Conservation (phyloP, 1,284 basidiomycete genomes). For the Mycena sp. region DNA sequence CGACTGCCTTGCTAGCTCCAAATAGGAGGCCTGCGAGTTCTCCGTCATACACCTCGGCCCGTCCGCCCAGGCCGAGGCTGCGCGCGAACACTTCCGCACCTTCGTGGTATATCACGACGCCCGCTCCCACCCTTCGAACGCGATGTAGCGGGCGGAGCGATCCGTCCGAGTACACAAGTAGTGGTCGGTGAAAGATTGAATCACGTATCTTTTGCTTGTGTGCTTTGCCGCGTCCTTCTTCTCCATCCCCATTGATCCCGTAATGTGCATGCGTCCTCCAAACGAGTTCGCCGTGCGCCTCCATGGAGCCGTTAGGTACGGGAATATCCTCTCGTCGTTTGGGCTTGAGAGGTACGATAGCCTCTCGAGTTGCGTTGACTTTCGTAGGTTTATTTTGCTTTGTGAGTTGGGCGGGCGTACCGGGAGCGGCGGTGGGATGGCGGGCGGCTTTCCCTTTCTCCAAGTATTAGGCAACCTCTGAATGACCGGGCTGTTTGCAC, state of each 20-base stretch:
- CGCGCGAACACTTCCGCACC: background rate
- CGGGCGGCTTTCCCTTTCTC: constrained; percentile 8
- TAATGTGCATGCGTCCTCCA: background rate
- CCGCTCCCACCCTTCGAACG: background rate
- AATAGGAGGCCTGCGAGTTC: too few relatives aligned
- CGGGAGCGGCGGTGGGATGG: constrained; percentile 24
- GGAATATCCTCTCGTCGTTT: constrained; percentile 29
- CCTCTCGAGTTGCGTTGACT: constrained; percentile 23
- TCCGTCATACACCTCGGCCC: constrained; percentile 3
- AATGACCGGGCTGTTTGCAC: constrained; percentile 29
- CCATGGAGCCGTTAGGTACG: constrained; percentile 35
- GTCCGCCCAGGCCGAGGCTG: background rate
- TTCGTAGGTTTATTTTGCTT: background rate
- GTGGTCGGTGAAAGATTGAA: background rate
- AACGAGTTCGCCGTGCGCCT: constrained; percentile 6
- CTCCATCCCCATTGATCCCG: background rate
- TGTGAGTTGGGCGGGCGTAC: background rate
- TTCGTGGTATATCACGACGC: background rate
- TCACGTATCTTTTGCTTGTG: background rate
- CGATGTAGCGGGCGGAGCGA: background rate
- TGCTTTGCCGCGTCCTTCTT: constrained; percentile 13
- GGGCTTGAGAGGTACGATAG: constrained; percentile 22
- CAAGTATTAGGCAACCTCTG: constrained; percentile 33
- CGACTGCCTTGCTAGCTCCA: background rate
- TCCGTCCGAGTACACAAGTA: background rate